Evolutionary conservation across 768 basidiomycete species (phyloP).

Genomic region (Sarcomyxa edulis): DNA sequence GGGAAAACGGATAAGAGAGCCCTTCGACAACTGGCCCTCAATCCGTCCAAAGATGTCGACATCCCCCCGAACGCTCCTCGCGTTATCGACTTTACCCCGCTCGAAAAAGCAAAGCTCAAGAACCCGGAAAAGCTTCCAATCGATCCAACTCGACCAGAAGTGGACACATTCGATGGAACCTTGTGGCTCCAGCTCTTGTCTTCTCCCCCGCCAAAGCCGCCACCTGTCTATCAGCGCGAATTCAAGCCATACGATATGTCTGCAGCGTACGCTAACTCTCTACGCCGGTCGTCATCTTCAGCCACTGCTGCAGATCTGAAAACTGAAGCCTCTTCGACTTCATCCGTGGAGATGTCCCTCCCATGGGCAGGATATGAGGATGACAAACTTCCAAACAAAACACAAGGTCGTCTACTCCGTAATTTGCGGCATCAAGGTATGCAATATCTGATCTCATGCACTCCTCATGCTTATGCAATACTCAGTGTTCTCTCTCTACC

Average conservation of each 20-base stretch:
- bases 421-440: slow-evolving; percentile 52
- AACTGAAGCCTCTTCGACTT: slow-evolving; percentile 9
- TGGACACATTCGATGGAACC: slow-evolving; percentile 8
- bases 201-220: slow-evolving; percentile 19
- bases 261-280: not conserved
- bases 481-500: slow-evolving; percentile 53
- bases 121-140: not conserved
- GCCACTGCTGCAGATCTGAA: no score
- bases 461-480: no score
- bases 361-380: slow-evolving; percentile 52
- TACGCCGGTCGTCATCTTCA: slow-evolving; percentile 1
- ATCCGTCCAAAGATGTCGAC: slow-evolving; percentile 12
- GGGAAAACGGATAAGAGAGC: slow-evolving; percentile 47
- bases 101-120: not conserved
- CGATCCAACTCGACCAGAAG: slow-evolving; percentile 1
- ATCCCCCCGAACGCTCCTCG: slow-evolving; percentile 6
- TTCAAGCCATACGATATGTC: slow-evolving; percentile 1
- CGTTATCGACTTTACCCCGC: not conserved
- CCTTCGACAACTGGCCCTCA: slow-evolving; percentile 31
- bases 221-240: slow-evolving; percentile 16
- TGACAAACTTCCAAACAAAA: slow-evolving; percentile 45
- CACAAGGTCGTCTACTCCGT: slow-evolving; percentile 38
- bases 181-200: slow-evolving; percentile 12
- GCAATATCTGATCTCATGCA: no score
- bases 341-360: slow-evolving; percentile 27